Percentiles rank a stretch among this genome's conserved stretches.
These are phyloP conservation scores for Musa troglodytarum DNA, from an alignment of 176 grass and related monocot species.

Conservation along the genomic window DNA sequence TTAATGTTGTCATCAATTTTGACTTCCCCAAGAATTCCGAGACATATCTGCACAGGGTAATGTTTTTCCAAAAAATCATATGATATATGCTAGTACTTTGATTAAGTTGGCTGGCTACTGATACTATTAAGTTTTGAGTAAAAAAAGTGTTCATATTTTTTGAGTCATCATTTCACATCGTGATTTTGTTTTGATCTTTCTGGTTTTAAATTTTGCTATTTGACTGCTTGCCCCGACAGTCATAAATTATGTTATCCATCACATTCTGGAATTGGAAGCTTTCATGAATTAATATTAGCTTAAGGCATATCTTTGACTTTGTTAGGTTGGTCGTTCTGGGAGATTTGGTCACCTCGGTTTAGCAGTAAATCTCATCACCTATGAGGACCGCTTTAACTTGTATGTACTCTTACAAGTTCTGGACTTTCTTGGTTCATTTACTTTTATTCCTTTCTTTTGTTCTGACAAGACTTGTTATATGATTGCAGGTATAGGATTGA, in stretches of 20 bases:
- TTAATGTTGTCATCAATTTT: constrained; percentile 23
- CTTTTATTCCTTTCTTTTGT: neutral
- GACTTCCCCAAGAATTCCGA: constrained; percentile 20
- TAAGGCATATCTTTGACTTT: neutral
- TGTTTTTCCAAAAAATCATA: neutral
- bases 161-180: too few species aligned
- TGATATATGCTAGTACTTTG: neutral
- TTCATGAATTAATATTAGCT: too few species aligned
- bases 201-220: too few species aligned
- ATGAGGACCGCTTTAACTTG: constrained; percentile 69
- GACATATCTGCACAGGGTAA: constrained; percentile 17
- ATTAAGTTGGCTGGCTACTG: too few species aligned
- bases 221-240: too few species aligned
- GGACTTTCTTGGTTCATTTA: constrained; percentile 1
- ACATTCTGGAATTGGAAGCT: too few species aligned
- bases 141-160: too few species aligned
- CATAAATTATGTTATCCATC: too few species aligned
- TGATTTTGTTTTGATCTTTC: too few species aligned
- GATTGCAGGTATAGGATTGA: constrained; percentile 79
- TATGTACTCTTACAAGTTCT: constrained; percentile 15
- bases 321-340: constrained; percentile 65
- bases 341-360: constrained; percentile 70
- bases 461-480: neutral
- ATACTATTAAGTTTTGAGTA: neutral
- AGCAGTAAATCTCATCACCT: constrained; percentile 62